Percentiles rank a stretch among this genome's conserved stretches.
Conservation (phyloP, 305 asterid species). For the Fraxinus angustifolia region DNA sequence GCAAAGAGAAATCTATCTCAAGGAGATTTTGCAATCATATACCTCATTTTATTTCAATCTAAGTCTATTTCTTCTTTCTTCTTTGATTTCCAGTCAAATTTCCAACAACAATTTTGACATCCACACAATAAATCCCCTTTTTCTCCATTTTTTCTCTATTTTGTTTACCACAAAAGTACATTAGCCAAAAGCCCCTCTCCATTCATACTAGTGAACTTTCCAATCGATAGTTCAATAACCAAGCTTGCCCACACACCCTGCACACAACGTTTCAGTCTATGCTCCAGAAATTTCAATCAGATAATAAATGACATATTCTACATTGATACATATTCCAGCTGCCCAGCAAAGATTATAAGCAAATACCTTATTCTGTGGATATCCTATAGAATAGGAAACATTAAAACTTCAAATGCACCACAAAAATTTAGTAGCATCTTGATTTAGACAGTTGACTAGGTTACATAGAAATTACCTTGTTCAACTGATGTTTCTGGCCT, state of each 20-base stretch:
- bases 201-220: background rate
- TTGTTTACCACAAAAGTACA: too few species aligned
- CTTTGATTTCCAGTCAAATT: too few species aligned
- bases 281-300: background rate
- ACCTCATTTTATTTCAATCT: too few species aligned
- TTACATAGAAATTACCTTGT: conserved; percentile 43
- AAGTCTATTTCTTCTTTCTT: too few species aligned
- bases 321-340: background rate
- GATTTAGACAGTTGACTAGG: background rate
- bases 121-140: too few species aligned
- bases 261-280: background rate
- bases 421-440: background rate
- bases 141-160: too few species aligned
- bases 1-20: too few species aligned
- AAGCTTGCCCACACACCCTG: background rate
- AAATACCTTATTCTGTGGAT: background rate
- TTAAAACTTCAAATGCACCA: background rate
- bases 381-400: background rate
- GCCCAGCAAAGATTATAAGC: background rate
- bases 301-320: background rate
- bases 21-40: too few species aligned
- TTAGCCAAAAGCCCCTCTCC: too few species aligned
- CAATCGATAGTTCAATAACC: background rate
- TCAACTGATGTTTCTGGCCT: conserved; percentile 37
- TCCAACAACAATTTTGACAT: too few species aligned